Evolutionary conservation across 768 basidiomycete genomes (phyloP), one percentile per base, ranked within the genome.

Genomic region (Naganishia onofrii): DNA sequence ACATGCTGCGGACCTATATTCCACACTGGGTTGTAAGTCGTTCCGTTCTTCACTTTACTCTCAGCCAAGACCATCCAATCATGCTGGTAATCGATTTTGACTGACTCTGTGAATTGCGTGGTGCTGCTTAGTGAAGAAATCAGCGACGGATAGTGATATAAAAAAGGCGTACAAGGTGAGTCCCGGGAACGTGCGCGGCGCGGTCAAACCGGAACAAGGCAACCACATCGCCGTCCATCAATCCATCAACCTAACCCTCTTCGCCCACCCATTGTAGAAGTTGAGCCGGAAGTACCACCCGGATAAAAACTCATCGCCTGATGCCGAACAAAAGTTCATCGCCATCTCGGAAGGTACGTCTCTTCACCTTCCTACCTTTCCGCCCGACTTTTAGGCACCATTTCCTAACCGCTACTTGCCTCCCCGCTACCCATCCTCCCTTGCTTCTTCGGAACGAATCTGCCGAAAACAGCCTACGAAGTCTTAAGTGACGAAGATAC

Each of bases 261-360:
- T 10, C 19, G 34, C 36, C 36, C 23, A 31, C 54, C 29, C 5
- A 55, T 55, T 57, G 38, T 15, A 63, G 60, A 72, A 72, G 56
- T 46, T 63, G 55, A 64, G 68, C 31, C 38, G 70, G 46, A 72
- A 72, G 53, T 72, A 67, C 51, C 71, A 72, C 44, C 71, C 71
- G 0, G 71, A 72, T 55, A 72, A 69, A 56, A 66, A 72, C 65
- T 65, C 60, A 0, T 36, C 70, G 7, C 68, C 67, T 3, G 67
- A 56, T 52, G 71, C 71, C 34, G 66, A 93, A 31, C 93, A 97
- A 81, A 82, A 90, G 65, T 98, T 98, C 88, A 97, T 97, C 79
- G 93, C 63, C 17, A 60, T 70, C 48, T 44, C 69, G 19, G 71
- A 67, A 67, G 60, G 60, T 42, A 42, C 13, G 42, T 10, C 42